Base-by-base conservation (phyloP, 306 rosid species). In the Lathyrus oleraceus region DNA sequence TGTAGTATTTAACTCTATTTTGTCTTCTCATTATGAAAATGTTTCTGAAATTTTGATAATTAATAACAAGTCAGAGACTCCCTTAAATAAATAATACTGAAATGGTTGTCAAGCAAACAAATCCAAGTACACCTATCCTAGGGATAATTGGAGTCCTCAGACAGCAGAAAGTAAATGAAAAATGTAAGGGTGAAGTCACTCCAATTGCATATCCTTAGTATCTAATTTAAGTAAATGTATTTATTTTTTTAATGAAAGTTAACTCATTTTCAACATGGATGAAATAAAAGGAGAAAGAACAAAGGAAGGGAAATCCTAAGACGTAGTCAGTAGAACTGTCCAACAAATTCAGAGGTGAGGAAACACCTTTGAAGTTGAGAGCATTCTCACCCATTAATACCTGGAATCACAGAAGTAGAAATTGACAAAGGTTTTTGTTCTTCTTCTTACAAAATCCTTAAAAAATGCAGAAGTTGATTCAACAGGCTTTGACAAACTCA, bases 41-140 rank as follows among this genome's bases (percentile, higher is more conserved):
- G n/a, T 47, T 70, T 42, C 70, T 70, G 52, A 59, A 39, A 65
- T 32, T 74, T 67, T 67, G 69, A 67, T 67, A 25, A 63, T 36
- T 76, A 43, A 57, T 71, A 48, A 48, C 63, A 59, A 20, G 17
- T 76, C 1, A 10, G 79, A 36, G 39, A 30, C 58, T 54, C 32
- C 69, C 43, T 70, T 44, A 16, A 49, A 35, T 38, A 35, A 65
- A 58, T 65, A 70, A 39, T 73, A 54, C 17, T 30, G 17, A 45
- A 10, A 16, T 57, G 36, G 25, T 65, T 44, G 23, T 20, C 51
- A 51, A 40, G 40, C 12, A 23, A 53, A 36, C 20, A 58, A 35
- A 73, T 65, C 78, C 54, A 40, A 43, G 72, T 3, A 19, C 35
- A 53, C n/a, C 15, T n/a, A 64, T 28, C 25, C 10, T 48, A 49